phyloP scores from a whole-genome alignment of 140 eudicot genomes.

The Cichorium intybus region DNA sequence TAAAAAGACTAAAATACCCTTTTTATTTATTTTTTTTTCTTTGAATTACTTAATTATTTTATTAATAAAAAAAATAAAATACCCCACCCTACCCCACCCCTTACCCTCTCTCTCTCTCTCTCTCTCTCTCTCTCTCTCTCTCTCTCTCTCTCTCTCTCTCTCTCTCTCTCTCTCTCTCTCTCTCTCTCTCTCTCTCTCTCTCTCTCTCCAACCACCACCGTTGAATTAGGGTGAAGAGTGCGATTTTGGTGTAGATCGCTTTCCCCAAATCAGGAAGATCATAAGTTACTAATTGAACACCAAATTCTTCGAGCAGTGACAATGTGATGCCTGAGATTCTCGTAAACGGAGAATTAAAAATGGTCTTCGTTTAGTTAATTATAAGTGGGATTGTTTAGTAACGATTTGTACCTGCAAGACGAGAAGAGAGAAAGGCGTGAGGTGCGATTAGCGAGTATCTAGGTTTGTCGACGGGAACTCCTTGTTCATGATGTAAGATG shows the following conservation, averaged over 20 bases:
- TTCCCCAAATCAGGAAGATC: slow-evolving; percentile 95
- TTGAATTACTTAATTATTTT: no score
- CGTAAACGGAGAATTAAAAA: slow-evolving; percentile 12
- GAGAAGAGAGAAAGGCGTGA: slow-evolving; percentile 77
- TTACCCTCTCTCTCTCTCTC: no score
- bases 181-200: no score
- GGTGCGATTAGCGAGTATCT: slow-evolving; percentile 57
- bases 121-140: no score
- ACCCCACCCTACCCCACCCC: no score
- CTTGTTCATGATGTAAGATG: slow-evolving; percentile 77
- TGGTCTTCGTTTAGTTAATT: background rate
- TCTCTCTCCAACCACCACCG: no score
- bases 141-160: no score
- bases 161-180: no score
- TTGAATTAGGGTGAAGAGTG: slow-evolving; percentile 66
- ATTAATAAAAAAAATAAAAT: no score
- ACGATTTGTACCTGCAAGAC: slow-evolving; percentile 62
- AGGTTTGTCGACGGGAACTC: slow-evolving; percentile 63
- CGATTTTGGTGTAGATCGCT: slow-evolving; percentile 82
- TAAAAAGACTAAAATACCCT: no score
- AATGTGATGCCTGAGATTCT: slow-evolving; percentile 74
- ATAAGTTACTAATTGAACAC: slow-evolving; percentile 74
- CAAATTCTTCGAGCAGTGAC: slow-evolving; percentile 67
- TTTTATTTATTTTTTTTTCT: no score
- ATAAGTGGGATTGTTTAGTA: background rate